A percentile compares a stretch with the other conserved stretches of the same genome.
Evolutionary conservation across 2,329 filamentous ascomycete genomes (phyloP).

Genomic region (Fusarium xylarioides): DNA sequence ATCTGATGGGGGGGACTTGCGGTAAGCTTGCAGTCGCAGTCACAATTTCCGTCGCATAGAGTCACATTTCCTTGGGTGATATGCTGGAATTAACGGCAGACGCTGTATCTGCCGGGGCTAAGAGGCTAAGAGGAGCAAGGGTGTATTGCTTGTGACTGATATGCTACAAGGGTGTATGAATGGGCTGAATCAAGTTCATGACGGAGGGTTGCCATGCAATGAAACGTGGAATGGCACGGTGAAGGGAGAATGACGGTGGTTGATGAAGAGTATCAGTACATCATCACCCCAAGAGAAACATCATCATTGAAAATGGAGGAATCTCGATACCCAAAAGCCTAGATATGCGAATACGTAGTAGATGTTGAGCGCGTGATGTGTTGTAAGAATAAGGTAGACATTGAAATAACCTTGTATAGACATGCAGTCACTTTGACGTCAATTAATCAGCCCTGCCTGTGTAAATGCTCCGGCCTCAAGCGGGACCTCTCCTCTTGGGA

Average conservation of each 20-base stretch:
- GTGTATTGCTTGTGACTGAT: conserved; percentile 18
- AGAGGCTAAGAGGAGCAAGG: background rate
- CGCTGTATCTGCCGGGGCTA: conserved; percentile 28
- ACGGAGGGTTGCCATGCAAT: conserved; percentile 18
- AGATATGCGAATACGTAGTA: background rate
- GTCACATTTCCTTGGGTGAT: conserved; percentile 14
- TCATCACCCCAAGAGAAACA: background rate
- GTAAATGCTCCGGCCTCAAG: conserved; percentile 1
- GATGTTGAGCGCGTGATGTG: background rate
- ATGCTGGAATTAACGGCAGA: conserved; percentile 29
- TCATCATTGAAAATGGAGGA: background rate
- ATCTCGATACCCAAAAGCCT: background rate
- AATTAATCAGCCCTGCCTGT: background rate
- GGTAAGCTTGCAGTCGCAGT: conserved; percentile 1
- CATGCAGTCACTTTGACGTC: conserved; percentile 40
- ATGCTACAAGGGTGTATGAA: conserved; percentile 7
- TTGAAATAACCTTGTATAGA: conserved; percentile 6
- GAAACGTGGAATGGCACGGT: conserved; percentile 27
- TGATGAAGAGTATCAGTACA: background rate
- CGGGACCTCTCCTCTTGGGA: background rate
- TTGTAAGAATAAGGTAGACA: background rate
- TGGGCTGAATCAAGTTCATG: conserved; percentile 17
- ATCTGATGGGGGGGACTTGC: background rate
- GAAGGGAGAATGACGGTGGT: conserved; percentile 14
- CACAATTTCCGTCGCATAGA: background rate